Base-by-base conservation (phyloP, 129 eudicot species). In the Erigeron canadensis region DNA sequence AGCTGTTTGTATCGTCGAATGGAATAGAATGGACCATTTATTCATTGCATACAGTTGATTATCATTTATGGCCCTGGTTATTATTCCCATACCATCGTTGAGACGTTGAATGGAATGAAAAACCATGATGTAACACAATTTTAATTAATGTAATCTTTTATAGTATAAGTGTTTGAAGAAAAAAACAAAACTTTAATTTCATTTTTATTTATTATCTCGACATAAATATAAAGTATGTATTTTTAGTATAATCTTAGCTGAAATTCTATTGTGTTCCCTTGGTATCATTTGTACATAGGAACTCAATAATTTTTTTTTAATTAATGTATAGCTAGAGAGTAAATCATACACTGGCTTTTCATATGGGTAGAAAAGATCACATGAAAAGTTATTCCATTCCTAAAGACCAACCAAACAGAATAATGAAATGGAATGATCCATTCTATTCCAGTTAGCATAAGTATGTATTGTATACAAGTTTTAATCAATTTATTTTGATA, bases 401-500 rank as follows among this genome's bases (percentile, higher is more conserved):
- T 21, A 44, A n/a, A 16, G 51, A 12, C 53, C 13, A 42, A 18
- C 8, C 15, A 42, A 65, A 65, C 54, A 42, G 42, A 17, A n/a
- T 65, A 41, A 13, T 17, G 34, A 18, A 65, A 17, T 18, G 34
- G 53, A 42, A 42, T 65, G 19, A 19, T 10, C 8, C 9, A 42
- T 71, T 22, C 43, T 1, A 22, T 70, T 59, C 64, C 50, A 7
- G 39, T 70, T 65, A n/a, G n/a, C 62, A 19, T 68, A 44, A 10
- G 18, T 46, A 41, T 64, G 3, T 53, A 17, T 22, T 12, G 44
- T 38, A 51, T 67, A 34, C 21, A 28, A 28, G 40, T 67, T 63
- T 46, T 40, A 40, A 67, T 56, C 62, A 63, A 2, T 73, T 75
- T 61, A 28, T 11, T 17, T 63, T 37, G 58, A 65, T 46, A 54